These are phyloP conservation scores for Nakataea oryzae DNA, from an alignment of 2,329 filamentous ascomycete species.

Conservation along the genomic window DNA sequence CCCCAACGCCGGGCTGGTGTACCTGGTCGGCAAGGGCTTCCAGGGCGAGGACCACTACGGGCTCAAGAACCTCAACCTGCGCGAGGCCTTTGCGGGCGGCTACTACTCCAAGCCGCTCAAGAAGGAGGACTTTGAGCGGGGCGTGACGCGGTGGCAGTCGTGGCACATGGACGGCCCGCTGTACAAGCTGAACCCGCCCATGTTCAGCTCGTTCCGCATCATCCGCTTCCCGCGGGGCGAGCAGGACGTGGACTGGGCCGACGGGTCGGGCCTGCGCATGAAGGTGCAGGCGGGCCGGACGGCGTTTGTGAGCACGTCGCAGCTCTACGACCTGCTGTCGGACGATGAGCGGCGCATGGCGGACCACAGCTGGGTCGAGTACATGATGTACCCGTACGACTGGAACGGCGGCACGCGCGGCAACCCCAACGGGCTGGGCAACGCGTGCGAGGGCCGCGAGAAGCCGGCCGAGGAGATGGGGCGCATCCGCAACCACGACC, in stretches of 20 bases:
- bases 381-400: background rate
- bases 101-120: slow-evolving; percentile 18
- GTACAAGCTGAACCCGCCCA: slow-evolving; percentile 21
- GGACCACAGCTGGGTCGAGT: background rate
- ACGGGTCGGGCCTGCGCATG: slow-evolving; percentile 19
- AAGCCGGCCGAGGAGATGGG: background rate
- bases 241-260: slow-evolving; percentile 24
- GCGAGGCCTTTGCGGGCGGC: slow-evolving; percentile 13
- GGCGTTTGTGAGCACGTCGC: background rate
- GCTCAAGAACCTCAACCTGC: slow-evolving; percentile 16
- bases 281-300: slow-evolving; percentile 15
- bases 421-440: background rate
- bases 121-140: slow-evolving; percentile 16
- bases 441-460: background rate
- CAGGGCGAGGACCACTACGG: slow-evolving; percentile 25
- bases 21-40: slow-evolving; percentile 23
- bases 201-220: slow-evolving; percentile 23
- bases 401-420: background rate
- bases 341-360: background rate
- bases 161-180: slow-evolving; percentile 28
- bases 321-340: background rate
- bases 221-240: slow-evolving; percentile 20
- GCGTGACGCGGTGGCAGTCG: slow-evolving; percentile 24
- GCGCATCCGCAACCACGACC: no score
- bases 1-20: slow-evolving; percentile 22